Evolutionary conservation across 2,329 filamentous ascomycete genomes (phyloP), one percentile per base, ranked within the genome.

Genomic region (Cercospora sp.): DNA sequence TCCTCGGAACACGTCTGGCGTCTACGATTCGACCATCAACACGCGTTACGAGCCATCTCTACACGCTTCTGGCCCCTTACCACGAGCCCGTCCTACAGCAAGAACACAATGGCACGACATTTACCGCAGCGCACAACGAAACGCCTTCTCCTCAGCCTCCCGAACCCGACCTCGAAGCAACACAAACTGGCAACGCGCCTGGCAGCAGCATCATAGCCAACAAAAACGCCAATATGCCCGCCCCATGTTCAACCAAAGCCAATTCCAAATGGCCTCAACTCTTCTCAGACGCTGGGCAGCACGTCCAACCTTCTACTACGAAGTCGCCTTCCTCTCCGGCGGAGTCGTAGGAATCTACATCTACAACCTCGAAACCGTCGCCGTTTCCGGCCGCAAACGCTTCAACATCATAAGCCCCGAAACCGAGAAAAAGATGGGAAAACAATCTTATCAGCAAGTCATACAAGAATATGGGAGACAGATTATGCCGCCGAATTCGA

Each of bases 301-400:
- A 3, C 74, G 78, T 1, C 82, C 82, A 28, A 82, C 79, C 2
- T 85, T 85, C 77, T 83, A 82, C 74, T 80, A 82, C 53, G 79
- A 84, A 70, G 74, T 82, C 3, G 79, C 77, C 13, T 71, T 80
- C 3, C 69, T 86, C 6, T 84, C 80, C 2, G 77, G 79, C 1
- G 78, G 79, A 0, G 75, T 79, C 2, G 82, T 80, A 6, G 81
- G 78, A 8, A 88, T 93, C 76, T 93, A 93, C 81, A 82, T 88
- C 65, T 84, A 81, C 75, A 90, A 93, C 76, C 81, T 91, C 51
- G 89, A 94, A 78, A 86, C 85, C 33, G 91, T 94, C 13, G 91
- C 91, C 1, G 83, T 93, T 6, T 90, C 88, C 5, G 89, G 90
- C 0, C 86, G 92, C 8, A 83, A 84, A 73, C 86, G 91, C 40